Evolutionary conservation across 192 early-diverging fungal species (phyloP).

Genomic region (Backusella luteola): DNA sequence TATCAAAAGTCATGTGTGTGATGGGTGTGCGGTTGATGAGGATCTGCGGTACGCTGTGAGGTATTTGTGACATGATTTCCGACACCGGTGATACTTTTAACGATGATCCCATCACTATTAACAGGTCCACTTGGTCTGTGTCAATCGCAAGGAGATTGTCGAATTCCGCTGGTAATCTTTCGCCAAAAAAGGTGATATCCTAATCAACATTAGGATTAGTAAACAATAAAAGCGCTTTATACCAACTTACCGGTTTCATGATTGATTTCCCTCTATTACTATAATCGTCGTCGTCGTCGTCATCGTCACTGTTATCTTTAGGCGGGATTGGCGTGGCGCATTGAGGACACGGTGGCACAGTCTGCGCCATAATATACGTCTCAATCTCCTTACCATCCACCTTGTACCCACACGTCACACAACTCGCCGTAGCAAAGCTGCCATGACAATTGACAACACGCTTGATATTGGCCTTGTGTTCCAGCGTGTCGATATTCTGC

Average conservation of each 20-base stretch:
- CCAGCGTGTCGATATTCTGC: conserved; percentile 97
- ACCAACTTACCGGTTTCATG: conserved; percentile 74
- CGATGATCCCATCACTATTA: conserved; percentile 96
- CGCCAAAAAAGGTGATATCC: conserved; percentile 98
- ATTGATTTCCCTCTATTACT: conserved; percentile 41
- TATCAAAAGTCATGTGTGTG: conserved; percentile 85
- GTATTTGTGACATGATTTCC: conserved; percentile 83
- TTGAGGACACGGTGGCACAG: conserved; percentile 72
- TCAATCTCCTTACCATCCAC: conserved; percentile 79
- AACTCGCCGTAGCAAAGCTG: conserved; percentile 90
- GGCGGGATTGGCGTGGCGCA: conserved; percentile 44
- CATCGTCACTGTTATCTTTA: conserved; percentile 39
- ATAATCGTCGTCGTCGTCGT: conserved; percentile 53
- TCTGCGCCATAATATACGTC: conserved; percentile 71
- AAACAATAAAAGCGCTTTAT: background rate
- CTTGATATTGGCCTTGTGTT: conserved; percentile 81
- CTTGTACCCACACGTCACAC: conserved; percentile 79
- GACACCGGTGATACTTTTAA: conserved; percentile 94
- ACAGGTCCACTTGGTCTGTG: conserved; percentile 73
- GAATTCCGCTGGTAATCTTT: conserved; percentile 83
- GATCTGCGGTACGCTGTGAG: conserved; percentile 81
- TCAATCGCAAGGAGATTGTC: conserved; percentile 72
- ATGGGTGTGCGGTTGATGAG: conserved; percentile 91
- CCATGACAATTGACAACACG: conserved; percentile 91
- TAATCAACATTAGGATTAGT: background rate